Evolutionary conservation across 1,284 basidiomycete genomes (phyloP).

Genomic region (Wallemia ichthyophaga): DNA sequence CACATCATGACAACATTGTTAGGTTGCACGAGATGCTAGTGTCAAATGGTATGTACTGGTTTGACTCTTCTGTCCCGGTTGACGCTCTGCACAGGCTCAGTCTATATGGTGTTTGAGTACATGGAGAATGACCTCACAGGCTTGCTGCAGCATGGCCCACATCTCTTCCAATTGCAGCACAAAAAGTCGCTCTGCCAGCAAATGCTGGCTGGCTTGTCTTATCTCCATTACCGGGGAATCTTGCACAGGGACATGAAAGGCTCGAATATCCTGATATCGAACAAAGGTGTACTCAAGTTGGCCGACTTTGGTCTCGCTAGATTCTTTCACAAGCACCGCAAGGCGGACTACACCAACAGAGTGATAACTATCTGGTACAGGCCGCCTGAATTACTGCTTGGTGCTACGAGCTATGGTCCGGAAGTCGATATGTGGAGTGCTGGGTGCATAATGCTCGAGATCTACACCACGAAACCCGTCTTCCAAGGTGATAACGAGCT

Average conservation of each 20-base stretch:
- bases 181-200: constrained; percentile 83
- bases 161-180: constrained; percentile 24
- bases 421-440: constrained; percentile 99
- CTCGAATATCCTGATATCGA: constrained; percentile 88
- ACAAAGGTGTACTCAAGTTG: constrained; percentile 70
- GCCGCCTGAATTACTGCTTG: constrained; percentile 78
- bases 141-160: constrained; percentile 28
- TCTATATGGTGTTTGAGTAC: constrained; percentile 99
- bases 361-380: constrained; percentile 99
- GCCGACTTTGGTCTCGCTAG: constrained; percentile 95
- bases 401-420: constrained; percentile 82
- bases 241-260: constrained; percentile 97
- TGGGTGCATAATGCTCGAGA: constrained; percentile 97
- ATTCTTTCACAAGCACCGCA: constrained; percentile 67
- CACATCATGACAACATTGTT: constrained; percentile 70
- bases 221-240: constrained; percentile 78
- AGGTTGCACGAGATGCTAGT: constrained; percentile 93
- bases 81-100: constrained; percentile 35
- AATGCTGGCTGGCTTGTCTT: constrained; percentile 73
- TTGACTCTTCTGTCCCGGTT: neutral
- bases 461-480: constrained; percentile 75
- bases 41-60: constrained; percentile 38
- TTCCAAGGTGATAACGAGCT: constrained; percentile 96
- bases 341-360: constrained; percentile 85
- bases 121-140: constrained; percentile 98